A percentile compares a stretch with the other conserved stretches of the same genome.
Conservation (phyloP, 768 basidiomycete species). For the Trametes cinnabarina region DNA sequence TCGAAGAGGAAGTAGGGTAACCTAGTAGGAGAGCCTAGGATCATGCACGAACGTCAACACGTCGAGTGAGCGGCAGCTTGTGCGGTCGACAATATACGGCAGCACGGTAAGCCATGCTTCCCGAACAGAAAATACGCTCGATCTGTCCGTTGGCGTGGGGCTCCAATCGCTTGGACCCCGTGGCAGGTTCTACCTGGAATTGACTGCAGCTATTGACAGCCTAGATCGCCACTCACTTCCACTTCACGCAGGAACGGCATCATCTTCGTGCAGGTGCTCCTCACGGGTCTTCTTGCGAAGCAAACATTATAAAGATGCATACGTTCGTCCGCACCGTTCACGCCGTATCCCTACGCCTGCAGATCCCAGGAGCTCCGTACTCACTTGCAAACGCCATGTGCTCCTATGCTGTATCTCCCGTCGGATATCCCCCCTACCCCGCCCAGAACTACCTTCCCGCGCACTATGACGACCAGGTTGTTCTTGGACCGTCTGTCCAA, state of each 20-base stretch:
- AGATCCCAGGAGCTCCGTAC: no score
- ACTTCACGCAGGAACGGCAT: constrained; percentile 2
- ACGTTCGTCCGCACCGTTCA: neutral
- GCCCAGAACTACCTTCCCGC: neutral
- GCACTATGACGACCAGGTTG: neutral
- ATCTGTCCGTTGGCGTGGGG: neutral
- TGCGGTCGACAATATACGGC: neutral
- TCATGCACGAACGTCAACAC: constrained; percentile 4
- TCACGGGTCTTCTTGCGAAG: neutral
- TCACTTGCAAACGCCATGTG: neutral
- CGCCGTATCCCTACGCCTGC: neutral
- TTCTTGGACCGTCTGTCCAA: neutral
- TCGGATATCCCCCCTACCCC: neutral
- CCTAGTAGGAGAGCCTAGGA: neutral
- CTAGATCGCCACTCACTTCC: constrained; percentile 10
- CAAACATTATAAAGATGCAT: neutral
- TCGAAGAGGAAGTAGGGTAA: neutral
- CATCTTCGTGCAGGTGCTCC: neutral
- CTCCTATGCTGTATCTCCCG: neutral
- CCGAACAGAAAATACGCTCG: constrained; percentile 3
- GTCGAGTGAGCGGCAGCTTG: constrained; percentile 1
- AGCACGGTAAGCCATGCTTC: neutral
- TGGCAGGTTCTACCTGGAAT: neutral
- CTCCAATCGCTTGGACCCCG: constrained; percentile 3
- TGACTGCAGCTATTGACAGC: constrained; percentile 2